Conservation (phyloP, 2,329 filamentous ascomycete species). For the Alternaria panax region DNA sequence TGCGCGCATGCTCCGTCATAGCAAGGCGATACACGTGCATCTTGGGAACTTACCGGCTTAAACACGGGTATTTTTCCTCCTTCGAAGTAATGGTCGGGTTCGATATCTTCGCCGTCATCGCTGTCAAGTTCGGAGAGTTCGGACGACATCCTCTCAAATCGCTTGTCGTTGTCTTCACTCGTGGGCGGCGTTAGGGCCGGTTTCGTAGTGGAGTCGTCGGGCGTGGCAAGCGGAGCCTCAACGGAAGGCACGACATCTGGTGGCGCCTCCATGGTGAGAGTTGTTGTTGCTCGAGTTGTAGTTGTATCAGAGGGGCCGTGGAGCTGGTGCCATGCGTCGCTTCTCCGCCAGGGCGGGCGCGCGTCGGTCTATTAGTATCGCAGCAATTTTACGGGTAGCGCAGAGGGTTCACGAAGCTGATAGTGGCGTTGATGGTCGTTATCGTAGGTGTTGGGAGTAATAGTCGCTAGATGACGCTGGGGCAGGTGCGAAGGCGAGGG, state of each 20-base stretch:
- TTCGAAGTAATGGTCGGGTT: slow-evolving; percentile 87
- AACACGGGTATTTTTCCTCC: slow-evolving; percentile 88
- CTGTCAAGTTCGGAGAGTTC: slow-evolving; percentile 58
- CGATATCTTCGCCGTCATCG: slow-evolving; percentile 69
- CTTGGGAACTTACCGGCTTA: slow-evolving; percentile 70
- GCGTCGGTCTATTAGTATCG: slow-evolving; percentile 24
- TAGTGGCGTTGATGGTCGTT: background rate
- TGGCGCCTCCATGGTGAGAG: slow-evolving; percentile 39
- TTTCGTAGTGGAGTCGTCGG: slow-evolving; percentile 42
- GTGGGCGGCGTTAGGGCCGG: slow-evolving; percentile 60
- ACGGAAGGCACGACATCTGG: slow-evolving; percentile 44
- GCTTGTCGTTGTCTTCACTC: slow-evolving; percentile 60
- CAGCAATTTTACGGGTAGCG: slow-evolving; percentile 33
- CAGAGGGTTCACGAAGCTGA: slow-evolving; percentile 22
- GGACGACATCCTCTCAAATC: slow-evolving; percentile 54
- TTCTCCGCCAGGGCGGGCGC: slow-evolving; percentile 37
- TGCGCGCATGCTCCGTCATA: slow-evolving; percentile 1
- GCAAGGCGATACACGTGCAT: slow-evolving; percentile 5
- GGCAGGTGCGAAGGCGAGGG: slow-evolving; percentile 33
- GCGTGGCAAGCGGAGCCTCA: slow-evolving; percentile 34
- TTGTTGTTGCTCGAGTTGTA: slow-evolving; percentile 12
- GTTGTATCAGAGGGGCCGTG: slow-evolving; percentile 28
- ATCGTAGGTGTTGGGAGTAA: slow-evolving; percentile 17
- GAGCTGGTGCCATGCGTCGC: slow-evolving; percentile 34
- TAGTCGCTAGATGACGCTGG: slow-evolving; percentile 28